These are phyloP conservation scores for Eimeria tenella DNA, from an alignment of 169 alveolate species.

Conservation along the genomic window DNA sequence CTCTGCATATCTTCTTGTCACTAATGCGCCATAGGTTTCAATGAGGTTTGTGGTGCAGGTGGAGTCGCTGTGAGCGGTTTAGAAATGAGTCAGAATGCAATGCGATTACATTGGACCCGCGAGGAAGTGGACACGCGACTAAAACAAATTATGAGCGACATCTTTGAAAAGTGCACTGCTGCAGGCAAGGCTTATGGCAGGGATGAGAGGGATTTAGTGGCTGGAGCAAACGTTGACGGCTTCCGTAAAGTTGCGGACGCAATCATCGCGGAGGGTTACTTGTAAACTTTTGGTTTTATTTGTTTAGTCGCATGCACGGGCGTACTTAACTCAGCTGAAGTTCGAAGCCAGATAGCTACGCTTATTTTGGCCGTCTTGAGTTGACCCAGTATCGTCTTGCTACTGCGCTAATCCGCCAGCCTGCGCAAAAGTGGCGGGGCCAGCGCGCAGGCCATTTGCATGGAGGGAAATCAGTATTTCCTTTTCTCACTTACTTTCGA, in stretches of 20 bases:
- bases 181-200: conserved; percentile 85
- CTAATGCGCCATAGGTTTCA: too few relatives aligned
- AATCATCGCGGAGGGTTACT: conserved; percentile 87
- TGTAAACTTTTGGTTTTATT: conserved; percentile 9
- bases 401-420: too few relatives aligned
- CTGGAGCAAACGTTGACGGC: conserved; percentile 93
- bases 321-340: background rate
- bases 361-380: too few relatives aligned
- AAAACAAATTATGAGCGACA: conserved; percentile 85
- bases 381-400: too few relatives aligned
- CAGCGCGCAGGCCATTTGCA: too few relatives aligned
- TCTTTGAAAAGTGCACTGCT: conserved; percentile 83
- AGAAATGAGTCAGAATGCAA: conserved; percentile 92
- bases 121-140: conserved; percentile 88
- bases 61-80: conserved; percentile 93
- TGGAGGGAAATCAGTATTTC: too few relatives aligned
- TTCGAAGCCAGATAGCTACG: too few relatives aligned
- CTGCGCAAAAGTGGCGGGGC: too few relatives aligned
- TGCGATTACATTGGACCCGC: conserved; percentile 86
- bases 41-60: conserved; percentile 75
- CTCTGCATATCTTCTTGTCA: too few relatives aligned
- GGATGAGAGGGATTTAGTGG: conserved; percentile 85
- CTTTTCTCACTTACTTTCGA: too few relatives aligned
- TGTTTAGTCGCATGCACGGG: background rate
- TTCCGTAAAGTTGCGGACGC: conserved; percentile 91